Base-by-base conservation (phyloP, 345 rosid genomes). In the Hibiscus trionum region DNA sequence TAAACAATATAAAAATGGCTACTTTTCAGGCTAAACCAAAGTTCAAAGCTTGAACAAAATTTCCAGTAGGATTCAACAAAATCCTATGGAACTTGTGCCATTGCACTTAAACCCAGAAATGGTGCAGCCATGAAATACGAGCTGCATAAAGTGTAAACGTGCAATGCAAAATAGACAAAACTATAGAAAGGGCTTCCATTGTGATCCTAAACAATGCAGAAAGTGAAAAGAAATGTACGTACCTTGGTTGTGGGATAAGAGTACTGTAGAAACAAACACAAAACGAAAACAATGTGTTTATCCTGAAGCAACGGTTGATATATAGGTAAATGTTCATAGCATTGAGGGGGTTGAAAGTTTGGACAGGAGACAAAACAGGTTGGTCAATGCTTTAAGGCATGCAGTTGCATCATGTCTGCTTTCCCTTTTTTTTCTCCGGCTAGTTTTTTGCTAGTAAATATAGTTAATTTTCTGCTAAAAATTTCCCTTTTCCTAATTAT, bases 241-340 rank as follows among this genome's bases (percentile, higher is more conserved):
- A 84, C 83, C 83, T 78, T 76, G 80, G 56, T 79, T 58, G n/a
- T 0, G 55, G 62, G 58, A 64, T 60, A 42, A 69, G 62, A 61
- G 42, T 5, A 37, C 9, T 37, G 42, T 10, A 7, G 24, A 16
- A 16, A 61, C 27, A 56, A 1, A 47, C 19, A 37, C 61, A 60
- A 53, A 37, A 37, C 1, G 35, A 64, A 55, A 80, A 29, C 11
- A 16, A 64, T 39, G 50, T 44, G 39, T 4, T 42, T 50, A 64
- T 19, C 72, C 73, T 44, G 64, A 61, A 8, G 17, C 52, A 67
- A 57, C 70, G 79, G 19, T 16, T 5, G 31, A 53, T 21, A 24
- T 60, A 56, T 19, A 17, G 27, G 72, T 50, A 42, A 31, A 14
- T 71, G 31, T 62, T 19, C 68, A 58, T 63, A 47, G 65, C 57